Evolutionary conservation across 2,329 filamentous ascomycete species (phyloP).

Genomic region (Aspergillus novoparasiticus): DNA sequence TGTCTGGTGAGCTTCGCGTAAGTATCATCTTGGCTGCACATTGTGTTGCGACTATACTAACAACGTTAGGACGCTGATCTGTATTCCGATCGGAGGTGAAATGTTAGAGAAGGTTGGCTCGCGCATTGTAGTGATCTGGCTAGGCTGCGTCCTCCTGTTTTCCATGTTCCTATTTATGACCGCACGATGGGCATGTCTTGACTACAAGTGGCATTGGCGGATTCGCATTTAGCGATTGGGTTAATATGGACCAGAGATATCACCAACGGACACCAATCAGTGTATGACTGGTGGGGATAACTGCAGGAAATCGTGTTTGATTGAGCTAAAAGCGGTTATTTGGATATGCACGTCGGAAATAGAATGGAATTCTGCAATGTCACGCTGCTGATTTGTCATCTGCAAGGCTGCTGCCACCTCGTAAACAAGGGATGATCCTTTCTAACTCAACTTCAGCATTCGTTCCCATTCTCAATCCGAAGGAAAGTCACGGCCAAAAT

Average conservation of each 20-base stretch:
- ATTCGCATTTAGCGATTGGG: conserved; percentile 32
- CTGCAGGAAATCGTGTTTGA: neutral
- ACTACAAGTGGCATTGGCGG: conserved; percentile 42
- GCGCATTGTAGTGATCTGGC: conserved; percentile 49
- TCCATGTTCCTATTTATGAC: conserved; percentile 36
- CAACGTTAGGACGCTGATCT: conserved; percentile 42
- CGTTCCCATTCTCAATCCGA: no score
- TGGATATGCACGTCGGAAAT: neutral
- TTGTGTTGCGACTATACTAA: neutral
- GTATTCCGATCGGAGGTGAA: conserved; percentile 52
- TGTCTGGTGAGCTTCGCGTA: conserved; percentile 51
- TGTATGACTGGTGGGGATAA: neutral
- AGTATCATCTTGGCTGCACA: conserved; percentile 12
- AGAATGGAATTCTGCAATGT: neutral
- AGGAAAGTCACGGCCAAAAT: neutral
- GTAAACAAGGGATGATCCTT: neutral
- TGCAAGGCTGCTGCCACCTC: neutral
- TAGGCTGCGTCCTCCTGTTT: conserved; percentile 46
- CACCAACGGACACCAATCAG: neutral
- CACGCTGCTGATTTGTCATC: neutral
- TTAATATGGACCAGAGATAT: neutral
- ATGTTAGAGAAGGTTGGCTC: conserved; percentile 52
- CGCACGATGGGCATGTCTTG: conserved; percentile 43
- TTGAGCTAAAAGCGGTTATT: neutral
- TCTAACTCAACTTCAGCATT: no score